These are phyloP conservation scores for Hansenula sp. DNA, from an alignment of 1,139 yeast species.

Conservation along the genomic window DNA sequence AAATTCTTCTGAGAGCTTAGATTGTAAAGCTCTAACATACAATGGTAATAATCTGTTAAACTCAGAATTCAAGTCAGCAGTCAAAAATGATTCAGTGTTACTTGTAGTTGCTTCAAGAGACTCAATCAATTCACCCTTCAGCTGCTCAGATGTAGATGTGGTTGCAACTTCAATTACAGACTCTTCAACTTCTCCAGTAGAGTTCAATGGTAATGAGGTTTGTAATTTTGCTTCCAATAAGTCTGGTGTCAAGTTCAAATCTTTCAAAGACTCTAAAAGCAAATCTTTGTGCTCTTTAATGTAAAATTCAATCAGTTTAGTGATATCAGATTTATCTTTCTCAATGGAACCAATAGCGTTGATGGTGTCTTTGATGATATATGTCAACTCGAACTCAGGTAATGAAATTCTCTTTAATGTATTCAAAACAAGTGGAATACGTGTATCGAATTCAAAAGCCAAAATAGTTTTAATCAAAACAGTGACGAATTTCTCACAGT, in stretches of 20 bases:
- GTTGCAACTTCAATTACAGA: slow-evolving; percentile 14
- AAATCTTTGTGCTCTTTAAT: slow-evolving; percentile 34
- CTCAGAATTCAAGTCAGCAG: slow-evolving; percentile 33
- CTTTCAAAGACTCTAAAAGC: slow-evolving; percentile 38
- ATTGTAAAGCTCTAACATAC: slow-evolving; percentile 38
- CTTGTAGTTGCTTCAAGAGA: slow-evolving; percentile 24
- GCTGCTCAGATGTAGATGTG: slow-evolving; percentile 15
- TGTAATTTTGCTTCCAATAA: slow-evolving; percentile 68
- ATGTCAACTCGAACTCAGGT: slow-evolving; percentile 34
- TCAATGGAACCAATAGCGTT: slow-evolving; percentile 28
- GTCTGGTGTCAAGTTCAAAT: slow-evolving; percentile 38
- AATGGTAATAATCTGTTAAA: slow-evolving; percentile 39
- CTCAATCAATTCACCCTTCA: slow-evolving; percentile 26
- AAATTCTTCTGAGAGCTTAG: slow-evolving; percentile 26
- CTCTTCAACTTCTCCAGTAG: slow-evolving; percentile 20
- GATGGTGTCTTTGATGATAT: slow-evolving; percentile 31
- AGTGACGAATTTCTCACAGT: slow-evolving; percentile 29
- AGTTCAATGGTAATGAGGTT: slow-evolving; percentile 41
- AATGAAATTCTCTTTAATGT: slow-evolving; percentile 25
- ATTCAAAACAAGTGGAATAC: slow-evolving; percentile 25
- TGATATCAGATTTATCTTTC: slow-evolving; percentile 33
- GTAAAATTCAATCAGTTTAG: slow-evolving; percentile 42
- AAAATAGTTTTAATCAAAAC: slow-evolving; percentile 31
- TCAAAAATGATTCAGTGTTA: slow-evolving; percentile 16
- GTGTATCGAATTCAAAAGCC: slow-evolving; percentile 32